phyloP scores from a whole-genome alignment of 441 rosid genomes.

The Jatropha podagrica region DNA sequence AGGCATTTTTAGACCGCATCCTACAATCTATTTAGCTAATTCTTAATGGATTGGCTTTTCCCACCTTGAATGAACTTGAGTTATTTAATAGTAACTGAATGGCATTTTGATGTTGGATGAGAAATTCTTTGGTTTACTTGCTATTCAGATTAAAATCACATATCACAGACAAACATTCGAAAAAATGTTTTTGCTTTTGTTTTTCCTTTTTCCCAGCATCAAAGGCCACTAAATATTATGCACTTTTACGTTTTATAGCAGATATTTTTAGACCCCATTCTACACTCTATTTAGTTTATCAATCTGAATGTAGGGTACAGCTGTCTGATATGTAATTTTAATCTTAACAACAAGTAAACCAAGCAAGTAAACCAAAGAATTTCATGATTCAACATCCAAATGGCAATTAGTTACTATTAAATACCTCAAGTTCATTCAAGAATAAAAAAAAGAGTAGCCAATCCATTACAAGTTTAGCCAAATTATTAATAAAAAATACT shows the following conservation, averaged over 20 bases:
- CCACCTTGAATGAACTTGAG: not conserved
- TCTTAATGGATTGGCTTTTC: not conserved
- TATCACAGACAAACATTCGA: not conserved
- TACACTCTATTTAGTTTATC: not conserved
- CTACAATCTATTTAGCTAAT: not conserved
- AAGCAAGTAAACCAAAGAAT: not conserved
- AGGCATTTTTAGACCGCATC: not conserved
- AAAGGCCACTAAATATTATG: too few species aligned
- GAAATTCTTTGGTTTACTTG: not conserved
- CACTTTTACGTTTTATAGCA: not conserved
- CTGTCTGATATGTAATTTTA: not conserved
- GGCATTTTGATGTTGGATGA: not conserved
- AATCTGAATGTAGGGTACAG: not conserved
- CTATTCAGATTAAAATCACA: too few species aligned
- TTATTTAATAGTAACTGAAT: not conserved
- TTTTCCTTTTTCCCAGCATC: too few species aligned
- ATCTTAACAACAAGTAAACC: not conserved
- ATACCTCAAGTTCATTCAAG: slow-evolving; percentile 6
- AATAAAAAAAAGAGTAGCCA: not conserved
- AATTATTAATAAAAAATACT: not conserved
- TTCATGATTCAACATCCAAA: slow-evolving; percentile 2
- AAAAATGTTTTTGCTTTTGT: too few species aligned
- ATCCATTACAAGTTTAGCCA: not conserved
- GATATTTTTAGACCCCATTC: not conserved
- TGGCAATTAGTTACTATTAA: not conserved